Base-by-base conservation (phyloP, 306 rosid species). In the Urtica urens region DNA sequence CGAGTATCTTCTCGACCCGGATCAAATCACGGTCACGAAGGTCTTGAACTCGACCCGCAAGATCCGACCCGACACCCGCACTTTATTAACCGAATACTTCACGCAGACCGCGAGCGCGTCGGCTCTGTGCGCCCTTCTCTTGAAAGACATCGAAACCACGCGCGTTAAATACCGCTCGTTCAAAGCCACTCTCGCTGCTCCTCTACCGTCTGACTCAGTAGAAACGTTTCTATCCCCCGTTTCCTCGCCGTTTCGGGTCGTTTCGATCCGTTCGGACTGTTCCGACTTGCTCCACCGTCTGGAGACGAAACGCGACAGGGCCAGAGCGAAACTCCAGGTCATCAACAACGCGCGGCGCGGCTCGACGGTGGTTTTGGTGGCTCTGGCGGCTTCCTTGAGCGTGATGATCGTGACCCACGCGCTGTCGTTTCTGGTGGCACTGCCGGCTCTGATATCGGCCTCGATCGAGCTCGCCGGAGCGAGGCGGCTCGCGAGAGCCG, bases 1-100 rank as follows among this genome's bases (percentile, higher is more conserved):
- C 0, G 96, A 87, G 52, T 77, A 80, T 10, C 56, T 87, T 6
- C 62, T 87, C 53, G 93, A 87, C 23, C 94, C 93, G 2, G 67
- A 74, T 31, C 86, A 83, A 15, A 58, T 78, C 58, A 76, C 75
- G 0, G 40, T 65, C 2, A 44, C 44, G 2, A 65, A 22, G n/a
- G 56, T 77, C 53, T 14, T 87, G 18, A 10, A 62, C 3, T 12
- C 38, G 49, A 34, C 72, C 74, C 77, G 6, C 17, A n/a, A n/a
- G n/a, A 27, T 14, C 7, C 38, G 37, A n/a, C 72, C 82, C 48
- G 38, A 2, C 0, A 41, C 46, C 21, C 60, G 60, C 2, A 34
- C 73, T 34, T 65, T 83, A n/a, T 23, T 87, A 0, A 67, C 47
- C 0, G 66, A 83, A 33, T 87, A 83, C 26, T 83, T 87, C 26